Conservation (phyloP, 129 eudicot species). For the Pseudognaphalium luteoalbum region DNA sequence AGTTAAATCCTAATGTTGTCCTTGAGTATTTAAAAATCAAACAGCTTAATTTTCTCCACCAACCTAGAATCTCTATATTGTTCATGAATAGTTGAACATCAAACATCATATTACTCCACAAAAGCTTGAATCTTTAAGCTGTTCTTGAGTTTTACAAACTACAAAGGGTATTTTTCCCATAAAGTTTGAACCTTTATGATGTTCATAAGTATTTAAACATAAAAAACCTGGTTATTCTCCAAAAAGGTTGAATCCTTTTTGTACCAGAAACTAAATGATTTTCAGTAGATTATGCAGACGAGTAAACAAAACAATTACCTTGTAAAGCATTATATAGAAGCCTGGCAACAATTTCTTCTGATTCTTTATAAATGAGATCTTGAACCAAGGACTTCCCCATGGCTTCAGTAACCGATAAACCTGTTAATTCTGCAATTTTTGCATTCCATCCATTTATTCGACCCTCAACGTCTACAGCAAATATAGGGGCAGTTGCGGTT, state of each 20-base stretch:
- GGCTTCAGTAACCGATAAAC: constrained; percentile 81
- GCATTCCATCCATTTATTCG: constrained; percentile 94
- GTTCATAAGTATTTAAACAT: background rate
- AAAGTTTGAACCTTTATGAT: background rate
- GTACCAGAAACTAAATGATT: background rate
- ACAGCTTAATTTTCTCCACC: background rate
- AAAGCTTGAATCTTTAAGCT: constrained; percentile 4
- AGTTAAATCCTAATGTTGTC: background rate
- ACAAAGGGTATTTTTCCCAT: background rate
- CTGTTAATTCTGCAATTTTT: constrained; percentile 85
- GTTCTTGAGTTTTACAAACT: background rate
- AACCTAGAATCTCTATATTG: background rate
- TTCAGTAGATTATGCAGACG: constrained; percentile 15
- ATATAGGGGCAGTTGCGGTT: constrained; percentile 98
- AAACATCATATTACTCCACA: background rate
- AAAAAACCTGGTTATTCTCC: constrained; percentile 12
- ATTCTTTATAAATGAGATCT: constrained; percentile 76
- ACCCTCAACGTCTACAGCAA: constrained; percentile 85
- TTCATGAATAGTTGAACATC: background rate
- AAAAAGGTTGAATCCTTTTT: constrained; percentile 1
- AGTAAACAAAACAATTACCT: constrained; percentile 48
- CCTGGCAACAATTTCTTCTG: constrained; percentile 60
- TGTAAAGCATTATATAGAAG: constrained; percentile 76
- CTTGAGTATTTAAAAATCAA: background rate
- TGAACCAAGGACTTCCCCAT: constrained; percentile 84